phyloP scores from a whole-genome alignment of 2,329 filamentous ascomycete genomes.

The Daldinia sp. region DNA sequence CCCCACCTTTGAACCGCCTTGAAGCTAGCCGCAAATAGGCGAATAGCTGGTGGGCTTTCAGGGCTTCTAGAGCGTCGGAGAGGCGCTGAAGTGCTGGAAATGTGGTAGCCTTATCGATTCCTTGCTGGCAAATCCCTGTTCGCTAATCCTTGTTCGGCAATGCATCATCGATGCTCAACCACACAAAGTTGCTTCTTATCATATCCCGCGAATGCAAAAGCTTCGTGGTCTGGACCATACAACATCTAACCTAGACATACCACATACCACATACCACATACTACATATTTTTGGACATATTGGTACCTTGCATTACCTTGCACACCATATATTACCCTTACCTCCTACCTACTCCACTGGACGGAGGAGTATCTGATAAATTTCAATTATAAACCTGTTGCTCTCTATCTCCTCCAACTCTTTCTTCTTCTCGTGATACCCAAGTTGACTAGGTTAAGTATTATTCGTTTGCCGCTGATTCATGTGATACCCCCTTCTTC shows the following conservation, averaged over 20 bases:
- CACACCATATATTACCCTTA: neutral
- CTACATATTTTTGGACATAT: too few species aligned
- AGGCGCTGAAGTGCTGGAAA: neutral
- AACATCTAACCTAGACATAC: too few species aligned
- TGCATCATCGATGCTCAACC: conserved; percentile 2
- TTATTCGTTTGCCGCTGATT: conserved; percentile 11
- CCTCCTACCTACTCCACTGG: neutral
- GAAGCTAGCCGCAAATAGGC: neutral
- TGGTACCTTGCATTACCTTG: conserved; percentile 6
- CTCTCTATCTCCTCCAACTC: neutral
- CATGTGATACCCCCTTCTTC: conserved; percentile 32
- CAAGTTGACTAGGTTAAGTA: neutral
- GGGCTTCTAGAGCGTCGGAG: neutral
- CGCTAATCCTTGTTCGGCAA: conserved; percentile 8
- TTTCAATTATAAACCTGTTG: neutral
- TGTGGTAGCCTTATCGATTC: neutral
- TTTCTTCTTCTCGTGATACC: conserved; percentile 17
- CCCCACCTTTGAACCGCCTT: neutral
- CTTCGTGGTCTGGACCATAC: conserved; percentile 8
- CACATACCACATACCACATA: too few species aligned
- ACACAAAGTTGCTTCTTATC: neutral
- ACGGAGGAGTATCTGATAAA: neutral
- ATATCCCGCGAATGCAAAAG: conserved; percentile 1
- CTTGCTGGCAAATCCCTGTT: conserved; percentile 6
- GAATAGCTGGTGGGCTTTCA: neutral